Evolutionary conservation across 306 rosid genomes (phyloP).

Genomic region (Pachyrhizus erosus): DNA sequence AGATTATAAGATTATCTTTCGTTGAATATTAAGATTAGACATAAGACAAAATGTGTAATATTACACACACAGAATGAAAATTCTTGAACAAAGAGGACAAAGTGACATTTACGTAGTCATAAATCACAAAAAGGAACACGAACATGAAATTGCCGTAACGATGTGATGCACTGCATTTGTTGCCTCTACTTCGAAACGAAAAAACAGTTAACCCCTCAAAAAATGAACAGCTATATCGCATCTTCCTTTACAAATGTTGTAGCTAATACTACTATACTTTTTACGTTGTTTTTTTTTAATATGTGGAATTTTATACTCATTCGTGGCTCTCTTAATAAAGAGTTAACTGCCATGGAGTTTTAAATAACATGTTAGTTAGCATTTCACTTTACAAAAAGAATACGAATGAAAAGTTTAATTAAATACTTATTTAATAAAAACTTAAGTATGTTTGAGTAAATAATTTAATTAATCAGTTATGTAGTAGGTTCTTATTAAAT

Average conservation of each 20-base stretch:
- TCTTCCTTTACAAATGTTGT: background rate
- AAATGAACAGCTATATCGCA: background rate
- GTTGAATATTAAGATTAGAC: background rate
- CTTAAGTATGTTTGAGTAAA: background rate
- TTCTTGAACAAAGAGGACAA: no score
- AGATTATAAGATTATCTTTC: background rate
- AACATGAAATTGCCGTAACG: background rate
- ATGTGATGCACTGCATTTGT: background rate
- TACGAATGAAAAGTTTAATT: background rate
- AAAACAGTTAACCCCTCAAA: conserved; percentile 35
- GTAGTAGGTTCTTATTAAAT: background rate
- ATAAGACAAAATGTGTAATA: background rate
- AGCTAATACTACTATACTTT: background rate
- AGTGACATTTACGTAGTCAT: conserved; percentile 10
- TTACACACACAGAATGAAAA: no score
- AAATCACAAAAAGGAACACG: background rate
- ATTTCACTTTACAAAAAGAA: background rate
- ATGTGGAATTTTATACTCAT: background rate
- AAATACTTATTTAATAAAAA: background rate
- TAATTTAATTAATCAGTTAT: background rate
- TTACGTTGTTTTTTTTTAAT: background rate
- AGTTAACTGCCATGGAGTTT: background rate
- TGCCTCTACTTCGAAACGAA: conserved; percentile 31
- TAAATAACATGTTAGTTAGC: background rate
- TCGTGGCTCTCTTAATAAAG: background rate